Percentiles rank a stretch among this genome's conserved stretches.
Conservation (phyloP, 2,329 filamentous ascomycete species). For the Neocatenulostroma microsporum region DNA sequence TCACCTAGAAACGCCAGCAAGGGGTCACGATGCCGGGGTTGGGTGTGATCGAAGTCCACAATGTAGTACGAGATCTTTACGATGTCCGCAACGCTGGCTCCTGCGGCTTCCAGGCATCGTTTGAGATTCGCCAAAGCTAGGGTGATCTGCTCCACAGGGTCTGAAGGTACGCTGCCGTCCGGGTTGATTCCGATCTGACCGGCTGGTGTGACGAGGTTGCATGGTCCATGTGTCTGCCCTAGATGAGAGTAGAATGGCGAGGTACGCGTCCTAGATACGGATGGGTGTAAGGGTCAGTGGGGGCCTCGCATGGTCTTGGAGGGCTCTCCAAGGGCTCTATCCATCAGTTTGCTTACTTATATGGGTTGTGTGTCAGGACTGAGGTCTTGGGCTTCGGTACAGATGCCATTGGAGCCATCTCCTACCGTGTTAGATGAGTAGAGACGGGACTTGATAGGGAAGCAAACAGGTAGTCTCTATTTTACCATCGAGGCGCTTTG, state of each 20-base stretch:
- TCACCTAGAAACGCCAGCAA: constrained; percentile 19
- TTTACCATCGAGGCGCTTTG: too few species aligned
- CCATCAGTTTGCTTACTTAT: too few species aligned
- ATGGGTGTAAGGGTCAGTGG: too few species aligned
- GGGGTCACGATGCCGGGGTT: constrained; percentile 14
- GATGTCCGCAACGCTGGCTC: constrained; percentile 18
- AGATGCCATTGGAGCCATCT: too few species aligned
- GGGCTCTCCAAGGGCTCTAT: too few species aligned
- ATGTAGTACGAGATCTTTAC: constrained; percentile 22
- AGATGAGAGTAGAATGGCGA: constrained; percentile 16
- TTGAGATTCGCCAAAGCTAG: constrained; percentile 18
- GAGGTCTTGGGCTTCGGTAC: too few species aligned
- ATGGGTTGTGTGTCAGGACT: too few species aligned
- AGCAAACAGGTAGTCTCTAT: too few species aligned
- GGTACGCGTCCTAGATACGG: constrained; percentile 10
- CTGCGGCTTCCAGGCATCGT: constrained; percentile 18
- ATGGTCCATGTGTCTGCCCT: constrained; percentile 11
- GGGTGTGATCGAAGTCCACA: constrained; percentile 19
- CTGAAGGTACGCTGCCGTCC: constrained; percentile 16
- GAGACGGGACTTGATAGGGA: too few species aligned
- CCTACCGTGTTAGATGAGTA: too few species aligned
- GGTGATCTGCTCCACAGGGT: constrained; percentile 18
- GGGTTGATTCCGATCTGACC: constrained; percentile 19
- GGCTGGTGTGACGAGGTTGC: constrained; percentile 14
- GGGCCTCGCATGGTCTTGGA: too few species aligned